Base-by-base conservation (phyloP, 768 basidiomycete species). In the Podaxis carcinomalis region DNA sequence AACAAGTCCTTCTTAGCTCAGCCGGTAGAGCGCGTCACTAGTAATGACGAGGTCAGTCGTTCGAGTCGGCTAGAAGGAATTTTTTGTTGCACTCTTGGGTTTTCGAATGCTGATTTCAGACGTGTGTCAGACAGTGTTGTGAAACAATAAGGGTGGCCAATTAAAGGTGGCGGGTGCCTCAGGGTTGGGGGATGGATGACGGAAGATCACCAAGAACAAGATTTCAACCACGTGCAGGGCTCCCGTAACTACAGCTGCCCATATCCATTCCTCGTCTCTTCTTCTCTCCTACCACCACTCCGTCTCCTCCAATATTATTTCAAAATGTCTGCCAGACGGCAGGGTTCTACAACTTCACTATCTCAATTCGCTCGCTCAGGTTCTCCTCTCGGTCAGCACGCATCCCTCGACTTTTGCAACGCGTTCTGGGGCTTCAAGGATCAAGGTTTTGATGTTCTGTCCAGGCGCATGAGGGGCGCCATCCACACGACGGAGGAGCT, bases 391-490 rank as follows among this genome's bases (percentile, higher is more conserved):
- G 61, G 71, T 10, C 75, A 74, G 61, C 76, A 76, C 65, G 80
- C 83, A 59, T 85, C 86, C 9, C 74, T 87, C 68, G 93, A 97
- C 75, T 98, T 95, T 75, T 98, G 95, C 74, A 99, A 98, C 74
- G 85, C 93, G 1, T 98, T 98, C 77, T 98, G 97, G 97, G 93
- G 93, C 10, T 66, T 81, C 19, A 84, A 80, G 28, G 94, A 97
- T 78, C 89, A 82, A 40, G 95, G 95, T 14, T 93, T 92, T 63
- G 93, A 96, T 68, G 93, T 95, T 49, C 79, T 98, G 35, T 90
- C 93, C 71, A 89, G 93, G 35, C 83, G 93, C 63, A 90, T 96
- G 87, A 82, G 93, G 7, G 93, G 92, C 19, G 92, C 90, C 13
- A 73, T 82, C 16, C 83, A 92, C 72, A 95, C 94, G 1, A 85